A percentile compares a stretch with the other conserved stretches of the same genome.
Evolutionary conservation across 225 moss, liverwort and hornwort genomes (phyloP).

Genomic region (Rhytidiadelphus loreus): DNA sequence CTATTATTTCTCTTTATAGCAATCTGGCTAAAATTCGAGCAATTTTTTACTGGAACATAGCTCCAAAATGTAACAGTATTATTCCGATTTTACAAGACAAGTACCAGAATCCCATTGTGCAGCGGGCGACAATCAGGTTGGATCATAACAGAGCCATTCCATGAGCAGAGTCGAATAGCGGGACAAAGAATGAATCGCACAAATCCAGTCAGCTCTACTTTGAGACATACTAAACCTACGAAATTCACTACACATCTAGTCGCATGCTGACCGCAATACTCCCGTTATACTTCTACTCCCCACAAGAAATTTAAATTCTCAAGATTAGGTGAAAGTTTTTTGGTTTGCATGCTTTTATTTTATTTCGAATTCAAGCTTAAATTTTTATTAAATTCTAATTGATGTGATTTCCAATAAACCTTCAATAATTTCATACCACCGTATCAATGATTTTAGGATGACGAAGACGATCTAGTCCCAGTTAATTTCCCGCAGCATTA

Average conservation of each 20-base stretch:
- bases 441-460: background rate
- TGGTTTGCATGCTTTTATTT: background rate
- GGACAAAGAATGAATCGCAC: background rate
- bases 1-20: background rate
- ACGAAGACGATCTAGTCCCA: background rate
- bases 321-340: background rate
- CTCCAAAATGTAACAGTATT: background rate
- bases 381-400: background rate
- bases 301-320: background rate
- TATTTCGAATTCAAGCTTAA: background rate
- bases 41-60: background rate
- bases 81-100: background rate
- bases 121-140: background rate
- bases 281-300: background rate
- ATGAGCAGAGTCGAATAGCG: background rate
- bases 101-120: background rate
- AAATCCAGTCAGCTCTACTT: background rate
- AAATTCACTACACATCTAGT: background rate
- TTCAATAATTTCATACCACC: background rate
- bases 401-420: background rate
- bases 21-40: background rate
- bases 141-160: background rate
- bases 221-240: background rate
- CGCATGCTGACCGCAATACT: background rate
- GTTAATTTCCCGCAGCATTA: background rate